phyloP scores from a whole-genome alignment of 306 rosid genomes.

The Gastrolobium villosum region DNA sequence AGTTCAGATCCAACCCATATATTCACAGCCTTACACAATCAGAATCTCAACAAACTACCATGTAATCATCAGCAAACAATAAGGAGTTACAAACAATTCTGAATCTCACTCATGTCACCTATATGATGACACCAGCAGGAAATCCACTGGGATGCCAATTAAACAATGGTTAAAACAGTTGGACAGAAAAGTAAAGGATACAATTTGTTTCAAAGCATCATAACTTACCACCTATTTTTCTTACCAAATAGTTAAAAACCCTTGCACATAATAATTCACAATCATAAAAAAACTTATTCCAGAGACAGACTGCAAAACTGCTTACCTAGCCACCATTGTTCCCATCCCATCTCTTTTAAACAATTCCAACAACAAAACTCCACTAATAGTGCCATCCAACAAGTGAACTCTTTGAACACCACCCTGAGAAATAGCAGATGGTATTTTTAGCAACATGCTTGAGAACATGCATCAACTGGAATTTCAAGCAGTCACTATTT shows the following conservation, averaged over 20 bases:
- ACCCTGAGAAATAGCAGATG: slow-evolving; percentile 73
- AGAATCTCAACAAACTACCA: slow-evolving; percentile 28
- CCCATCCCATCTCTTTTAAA: slow-evolving; percentile 99
- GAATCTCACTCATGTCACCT: slow-evolving; percentile 19
- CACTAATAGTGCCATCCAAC: slow-evolving; percentile 92
- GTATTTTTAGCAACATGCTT: slow-evolving; percentile 49
- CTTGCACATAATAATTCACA: slow-evolving; percentile 28
- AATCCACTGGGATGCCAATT: slow-evolving; percentile 13
- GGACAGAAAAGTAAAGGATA: neutral
- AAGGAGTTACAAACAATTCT: neutral
- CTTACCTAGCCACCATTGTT: slow-evolving; percentile 98
- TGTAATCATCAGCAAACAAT: slow-evolving; percentile 15
- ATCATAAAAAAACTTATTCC: slow-evolving; percentile 32
- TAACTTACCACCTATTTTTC: slow-evolving; percentile 6
- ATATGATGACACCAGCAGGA: slow-evolving; percentile 7
- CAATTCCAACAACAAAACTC: slow-evolving; percentile 92
- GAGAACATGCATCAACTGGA: slow-evolving; percentile 48
- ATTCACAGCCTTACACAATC: slow-evolving; percentile 20
- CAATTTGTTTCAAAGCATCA: slow-evolving; percentile 31
- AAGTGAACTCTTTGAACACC: slow-evolving; percentile 99
- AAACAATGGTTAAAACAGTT: slow-evolving; percentile 15
- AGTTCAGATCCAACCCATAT: slow-evolving; percentile 40
- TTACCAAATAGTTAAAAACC: slow-evolving; percentile 30
- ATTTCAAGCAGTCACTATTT: slow-evolving; percentile 46
- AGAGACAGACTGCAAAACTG: slow-evolving; percentile 35